Evolutionary conservation across 1,139 yeast genomes (phyloP), one percentile per base, ranked within the genome.

Genomic region (Suhomyces chickasaworum): DNA sequence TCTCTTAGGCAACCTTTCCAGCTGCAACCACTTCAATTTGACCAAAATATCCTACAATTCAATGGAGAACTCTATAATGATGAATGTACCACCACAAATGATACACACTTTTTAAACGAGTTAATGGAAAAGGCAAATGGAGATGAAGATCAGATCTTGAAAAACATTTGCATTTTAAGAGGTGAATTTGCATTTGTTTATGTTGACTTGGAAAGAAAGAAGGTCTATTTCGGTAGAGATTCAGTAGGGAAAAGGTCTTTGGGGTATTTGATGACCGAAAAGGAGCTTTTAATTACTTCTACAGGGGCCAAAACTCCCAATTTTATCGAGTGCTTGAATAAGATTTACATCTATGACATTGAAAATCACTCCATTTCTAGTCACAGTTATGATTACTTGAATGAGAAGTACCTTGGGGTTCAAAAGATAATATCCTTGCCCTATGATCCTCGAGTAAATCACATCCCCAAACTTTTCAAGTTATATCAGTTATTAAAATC

Each of bases 41-140:
- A 61, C 7, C 63, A 61, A 13, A 63, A 60, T 49, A 41, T 66
- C 58, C 47, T 83, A 53, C 97, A 88, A 58, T 93, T 86, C 66
- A 93, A 93, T 61, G 99, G 98, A 0, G 98, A 91, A 60, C 68
- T 90, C 10, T 91, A 91, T 61, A 84, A 84, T 54, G 58, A 63
- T 0, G 83, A 78, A 31, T 78, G 86, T 27, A 55, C 66, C 30
- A 46, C 51, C 2, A 44, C 55, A 2, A 74, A 71, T 47, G 78
- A 75, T 52, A 75, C 78, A 0, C 58, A 53, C 10, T 73, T 42
- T 53, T 57, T 63, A 18, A 54, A 55, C 46, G 55, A 60, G 1
- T 18, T 39, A 4, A 50, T 54, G 35, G 44, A 59, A 9, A 41
- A 47, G 1, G 39, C 21, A 4, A 40, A 53, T 0, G 40, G 46